A percentile compares a stretch with the other conserved stretches of the same genome.
These are phyloP conservation scores for Flaveria trinervia DNA, from an alignment of 129 eudicot genomes.

Conservation along the genomic window DNA sequence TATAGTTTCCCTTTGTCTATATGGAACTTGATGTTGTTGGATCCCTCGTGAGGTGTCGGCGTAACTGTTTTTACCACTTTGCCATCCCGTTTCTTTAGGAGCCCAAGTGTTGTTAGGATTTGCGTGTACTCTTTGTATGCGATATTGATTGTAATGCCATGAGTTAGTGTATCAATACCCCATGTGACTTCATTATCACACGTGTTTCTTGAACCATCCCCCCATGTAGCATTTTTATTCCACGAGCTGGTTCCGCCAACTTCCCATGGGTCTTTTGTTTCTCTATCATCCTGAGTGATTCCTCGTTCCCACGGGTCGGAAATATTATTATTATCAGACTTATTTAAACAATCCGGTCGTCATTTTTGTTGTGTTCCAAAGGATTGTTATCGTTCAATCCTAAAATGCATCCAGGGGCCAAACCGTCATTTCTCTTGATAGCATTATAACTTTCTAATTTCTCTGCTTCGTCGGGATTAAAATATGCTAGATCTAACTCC, in stretches of 20 bases:
- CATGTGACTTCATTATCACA: constrained; percentile 42
- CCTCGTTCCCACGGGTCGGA: constrained; percentile 48
- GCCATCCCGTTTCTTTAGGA: constrained; percentile 28
- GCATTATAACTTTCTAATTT: constrained; percentile 26
- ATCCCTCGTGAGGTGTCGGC: not conserved
- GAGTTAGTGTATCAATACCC: constrained; percentile 42
- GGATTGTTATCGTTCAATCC: constrained; percentile 40
- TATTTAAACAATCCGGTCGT: constrained; percentile 40
- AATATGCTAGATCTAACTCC: constrained; percentile 60
- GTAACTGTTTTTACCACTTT: constrained; percentile 10
- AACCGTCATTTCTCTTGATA: constrained; percentile 27
- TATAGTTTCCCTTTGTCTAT: constrained; percentile 22
- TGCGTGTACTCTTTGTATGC: constrained; percentile 7
- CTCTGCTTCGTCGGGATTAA: constrained; percentile 57
- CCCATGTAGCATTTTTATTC: constrained; percentile 30
- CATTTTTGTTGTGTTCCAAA: constrained; percentile 41
- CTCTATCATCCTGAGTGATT: constrained; percentile 23
- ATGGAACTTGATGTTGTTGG: not conserved
- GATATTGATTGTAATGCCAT: constrained; percentile 43
- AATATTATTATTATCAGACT: constrained; percentile 33
- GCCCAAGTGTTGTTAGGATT: constrained; percentile 15
- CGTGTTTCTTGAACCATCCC: constrained; percentile 24
- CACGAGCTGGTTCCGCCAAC: constrained; percentile 33
- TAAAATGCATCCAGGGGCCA: constrained; percentile 32
- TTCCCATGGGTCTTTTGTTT: constrained; percentile 44